Evolutionary conservation across 352 stramenopile genomes (phyloP), one percentile per base, ranked within the genome.

Genomic region (Pythium insidiosum): DNA sequence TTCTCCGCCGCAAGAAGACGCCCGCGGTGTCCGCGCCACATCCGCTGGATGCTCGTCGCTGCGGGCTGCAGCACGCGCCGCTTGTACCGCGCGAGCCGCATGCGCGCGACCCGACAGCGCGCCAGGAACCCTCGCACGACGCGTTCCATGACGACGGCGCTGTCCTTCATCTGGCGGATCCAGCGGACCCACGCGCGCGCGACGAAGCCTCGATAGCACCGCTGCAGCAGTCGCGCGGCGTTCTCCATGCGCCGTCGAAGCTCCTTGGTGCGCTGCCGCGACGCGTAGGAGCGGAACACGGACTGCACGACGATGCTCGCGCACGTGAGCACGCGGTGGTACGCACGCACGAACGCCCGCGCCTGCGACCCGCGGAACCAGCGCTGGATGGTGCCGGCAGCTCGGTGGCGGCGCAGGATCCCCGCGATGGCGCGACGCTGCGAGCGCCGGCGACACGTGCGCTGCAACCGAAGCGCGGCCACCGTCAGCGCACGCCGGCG

Each of bases 221-320:
- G 62, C 25, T 88, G 63, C 13, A 88, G 63, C 10, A 51, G 16
- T 0, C 68, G 15, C 10, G 67, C 60, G 2, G 61, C 65, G 0
- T 20, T 6, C 0, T 51, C 15, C 49, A 83, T 78, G 6, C 13
- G 31, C 10, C 31, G 25, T 5, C 59, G 53, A 4, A 77, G 42
- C 4, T 24, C 39, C 9, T 61, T 66, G 0, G 74, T 88, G 5
- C 50, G 28, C 26, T 61, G 36, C 20, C 75, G 57, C 2, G 68
- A 83, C 3, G 63, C 51, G 20, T 69, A 66, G 6, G 69, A 77
- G 7, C 74, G 73, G 49, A 70, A 87, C 3, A 86, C 68, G 0
- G 76, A 78, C 53, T 91, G 79, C 13, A 88, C 62, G 39, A 88
- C 67, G 16, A 81, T 47, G 7, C 50, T 43, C 10, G 79, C 79